Conservation (phyloP, 1,284 basidiomycete genomes). For the Microbotryum saponariae region DNA sequence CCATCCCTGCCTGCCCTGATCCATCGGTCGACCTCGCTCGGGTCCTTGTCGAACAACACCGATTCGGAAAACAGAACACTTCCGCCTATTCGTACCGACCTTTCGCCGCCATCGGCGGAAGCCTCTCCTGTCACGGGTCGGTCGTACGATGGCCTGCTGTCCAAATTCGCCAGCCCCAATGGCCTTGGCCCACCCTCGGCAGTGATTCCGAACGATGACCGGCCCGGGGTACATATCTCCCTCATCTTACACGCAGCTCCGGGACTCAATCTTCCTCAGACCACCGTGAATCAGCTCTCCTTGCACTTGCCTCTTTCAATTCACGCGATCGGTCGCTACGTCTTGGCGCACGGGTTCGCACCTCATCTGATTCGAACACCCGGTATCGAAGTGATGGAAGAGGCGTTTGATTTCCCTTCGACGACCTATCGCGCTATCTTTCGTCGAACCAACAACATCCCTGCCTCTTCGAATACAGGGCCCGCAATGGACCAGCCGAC, state of each 20-base stretch:
- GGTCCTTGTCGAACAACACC: too few relatives aligned
- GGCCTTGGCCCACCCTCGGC: neutral
- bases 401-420: slow-evolving; percentile 11
- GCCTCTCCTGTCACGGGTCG: too few relatives aligned
- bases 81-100: too few relatives aligned
- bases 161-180: too few relatives aligned
- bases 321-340: slow-evolving; percentile 17
- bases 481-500: neutral
- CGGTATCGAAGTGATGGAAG: slow-evolving; percentile 11
- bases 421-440: slow-evolving; percentile 14
- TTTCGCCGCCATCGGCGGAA: too few relatives aligned
- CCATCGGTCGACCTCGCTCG: too few relatives aligned
- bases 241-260: slow-evolving; percentile 18
- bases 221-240: slow-evolving; percentile 16
- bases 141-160: too few relatives aligned
- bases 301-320: slow-evolving; percentile 23
- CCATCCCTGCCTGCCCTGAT: too few relatives aligned
- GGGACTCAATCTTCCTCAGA: slow-evolving; percentile 17
- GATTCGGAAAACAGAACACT: too few relatives aligned
- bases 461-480: too few relatives aligned
- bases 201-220: neutral
- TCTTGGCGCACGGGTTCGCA: slow-evolving; percentile 23
- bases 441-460: neutral
- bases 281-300: slow-evolving; percentile 25
- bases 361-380: slow-evolving; percentile 15